Evolutionary conservation across 352 stramenopile genomes (phyloP), one percentile per base, ranked within the genome.

Genomic region (Globisporangium ultimum): DNA sequence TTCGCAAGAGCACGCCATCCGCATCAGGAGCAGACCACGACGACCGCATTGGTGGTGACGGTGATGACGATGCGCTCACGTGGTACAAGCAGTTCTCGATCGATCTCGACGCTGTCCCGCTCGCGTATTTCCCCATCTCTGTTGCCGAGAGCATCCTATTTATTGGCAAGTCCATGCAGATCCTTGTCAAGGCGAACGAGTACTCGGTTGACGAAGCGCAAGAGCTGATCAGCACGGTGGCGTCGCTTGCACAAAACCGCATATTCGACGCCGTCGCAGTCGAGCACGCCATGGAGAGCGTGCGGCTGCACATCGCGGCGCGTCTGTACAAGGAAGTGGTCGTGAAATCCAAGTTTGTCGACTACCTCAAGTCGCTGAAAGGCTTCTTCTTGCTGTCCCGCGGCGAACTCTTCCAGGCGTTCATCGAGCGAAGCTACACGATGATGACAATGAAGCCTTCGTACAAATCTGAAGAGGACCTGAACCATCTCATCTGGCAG

Each of bases 321-420:
- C 70, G 68, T 17, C 32, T 93, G 54, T 80, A 91, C 57, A 52
- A 79, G 22, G 68, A 90, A 53, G 75, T 93, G 17, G 79, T 93
- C 21, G 71, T 89, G 2, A 80, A 88, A 42, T 69, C 74, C 3
- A 57, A 84, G 12, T 93, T 93, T 60, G 71, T 86, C 2, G 62
- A 70, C 11, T 85, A 78, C 49, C 55, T 89, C 22, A 67, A 74
- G 24, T 60, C 71, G 8, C 59, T 93, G 15, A 90, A 91, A 54
- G 66, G 72, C 0, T 89, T 88, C 57, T 93, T 89, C 52, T 48
- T 93, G 22, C 45, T 91, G 3, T 69, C 77, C 2, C 74, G 80
- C 17, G 84, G 84, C 7, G 84, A 91, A 56, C 49, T 93, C 13
- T 91, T 90, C 48, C 80, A 91, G 58, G 72, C 80, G 36, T 76